Evolutionary conservation across 148 eudicot genomes (phyloP), one percentile per base, ranked within the genome.

Genomic region (Camellia sinensis): DNA sequence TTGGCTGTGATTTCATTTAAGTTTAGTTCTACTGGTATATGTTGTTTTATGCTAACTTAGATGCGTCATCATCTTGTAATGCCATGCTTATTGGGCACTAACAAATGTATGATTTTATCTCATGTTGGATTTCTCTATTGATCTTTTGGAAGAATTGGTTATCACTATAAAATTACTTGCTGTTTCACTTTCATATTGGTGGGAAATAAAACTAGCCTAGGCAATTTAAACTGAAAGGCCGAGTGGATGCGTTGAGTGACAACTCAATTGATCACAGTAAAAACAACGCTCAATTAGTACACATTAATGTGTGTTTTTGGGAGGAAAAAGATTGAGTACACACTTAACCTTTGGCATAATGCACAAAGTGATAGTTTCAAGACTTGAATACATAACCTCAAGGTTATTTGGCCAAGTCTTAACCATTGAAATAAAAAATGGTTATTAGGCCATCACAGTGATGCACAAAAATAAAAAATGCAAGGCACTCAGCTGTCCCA

Each of bases 11-110:
- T 71, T 71, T 8, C 18, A 54, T 57, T 18, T 45, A 61, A 71
- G 52, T 41, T 59, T 22, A 7, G 19, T 71, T 71, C 21, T 17
- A 57, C 81, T 77, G 70, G 67, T 54, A 41, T 60, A 67, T 74
- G 62, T 73, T 52, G 15, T 15, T 21, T 54, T 66, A 68, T 2
- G 46, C 63, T 15, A 67, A 54, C 52, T 76, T 14, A 61, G 53
- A 64, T 71, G 37, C 0, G n/a, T 10, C 37, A 9, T 48, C 19
- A 48, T 21, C 40, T 44, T 64, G 59, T 76, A 22, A 64, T 45
- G 45, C 15, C 71, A 76, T 76, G 50, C 45, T 76, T 46, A 22
- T 50, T 63, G 41, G 57, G 46, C 54, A 13, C 37, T 15, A 45
- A 6, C 37, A 44, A 73, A 13, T 60, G 43, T 59, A 17, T 5